Evolutionary conservation across 345 rosid genomes (phyloP).

Genomic region (Salix brachista): DNA sequence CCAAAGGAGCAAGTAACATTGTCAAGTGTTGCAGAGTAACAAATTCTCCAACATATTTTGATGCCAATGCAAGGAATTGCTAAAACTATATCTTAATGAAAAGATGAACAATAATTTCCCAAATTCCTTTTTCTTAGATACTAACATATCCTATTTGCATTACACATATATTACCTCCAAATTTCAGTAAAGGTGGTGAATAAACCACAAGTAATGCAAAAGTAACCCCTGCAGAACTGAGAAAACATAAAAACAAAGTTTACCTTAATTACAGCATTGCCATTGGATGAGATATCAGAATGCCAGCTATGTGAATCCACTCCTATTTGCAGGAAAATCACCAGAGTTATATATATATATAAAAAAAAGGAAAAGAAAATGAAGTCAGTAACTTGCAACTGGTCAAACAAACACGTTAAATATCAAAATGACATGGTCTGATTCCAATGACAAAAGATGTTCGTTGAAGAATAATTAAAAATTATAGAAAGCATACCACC

Average conservation of each 20-base stretch:
- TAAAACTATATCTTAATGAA: neutral
- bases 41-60: neutral
- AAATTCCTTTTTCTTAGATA: neutral
- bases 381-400: conserved; percentile 6
- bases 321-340: conserved; percentile 32
- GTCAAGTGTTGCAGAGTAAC: neutral
- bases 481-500: conserved; percentile 41
- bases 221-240: neutral
- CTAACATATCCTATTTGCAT: neutral
- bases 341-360: neutral
- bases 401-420: neutral
- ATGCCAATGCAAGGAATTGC: neutral
- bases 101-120: neutral
- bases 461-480: neutral
- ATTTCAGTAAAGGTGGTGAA: neutral
- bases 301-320: conserved; percentile 44
- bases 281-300: conserved; percentile 33
- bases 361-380: conserved; percentile 1
- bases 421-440: neutral
- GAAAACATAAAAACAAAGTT: conserved; percentile 5
- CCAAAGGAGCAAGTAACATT: neutral
- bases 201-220: neutral
- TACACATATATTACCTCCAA: neutral
- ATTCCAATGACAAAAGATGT: neutral
- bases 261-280: conserved; percentile 56